These are phyloP conservation scores for Saccharomyces paradoxus DNA, from an alignment of 805 yeast genomes.

Conservation along the genomic window DNA sequence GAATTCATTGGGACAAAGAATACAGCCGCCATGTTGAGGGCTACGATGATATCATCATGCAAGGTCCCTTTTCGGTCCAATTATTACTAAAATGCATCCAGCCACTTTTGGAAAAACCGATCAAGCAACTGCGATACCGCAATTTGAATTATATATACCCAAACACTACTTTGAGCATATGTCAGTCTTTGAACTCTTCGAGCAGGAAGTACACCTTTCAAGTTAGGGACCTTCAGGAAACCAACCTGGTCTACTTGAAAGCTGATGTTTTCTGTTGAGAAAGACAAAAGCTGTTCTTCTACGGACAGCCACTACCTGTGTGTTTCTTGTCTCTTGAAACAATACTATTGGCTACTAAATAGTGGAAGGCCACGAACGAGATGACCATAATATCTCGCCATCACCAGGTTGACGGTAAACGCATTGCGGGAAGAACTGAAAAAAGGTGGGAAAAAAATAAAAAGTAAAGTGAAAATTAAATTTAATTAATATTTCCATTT, in stretches of 20 bases:
- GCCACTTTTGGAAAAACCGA: conserved; percentile 9
- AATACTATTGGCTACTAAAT: background rate
- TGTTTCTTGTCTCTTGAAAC: background rate
- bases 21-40: conserved; percentile 51
- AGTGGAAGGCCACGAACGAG: background rate
- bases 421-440: background rate
- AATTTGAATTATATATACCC: conserved; percentile 39
- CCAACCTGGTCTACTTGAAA: background rate
- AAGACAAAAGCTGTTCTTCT: background rate
- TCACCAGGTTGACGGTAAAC: background rate
- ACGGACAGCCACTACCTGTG: background rate
- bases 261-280: background rate
- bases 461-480: background rate
- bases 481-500: background rate
- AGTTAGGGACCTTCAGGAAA: background rate
- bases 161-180: conserved; percentile 22
- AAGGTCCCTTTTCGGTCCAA: conserved; percentile 74
- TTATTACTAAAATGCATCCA: conserved; percentile 47
- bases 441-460: background rate
- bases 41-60: conserved; percentile 56
- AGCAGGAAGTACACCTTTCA: background rate
- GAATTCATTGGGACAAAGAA: conserved; percentile 61
- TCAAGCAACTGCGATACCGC: conserved; percentile 34
- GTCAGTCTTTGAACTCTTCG: conserved; percentile 2
- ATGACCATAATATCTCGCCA: background rate